A percentile compares a stretch with the other conserved stretches of the same genome.
These are phyloP conservation scores for Intubia oerlemansii DNA, from an alignment of 2,329 filamentous ascomycete genomes.

Conservation along the genomic window DNA sequence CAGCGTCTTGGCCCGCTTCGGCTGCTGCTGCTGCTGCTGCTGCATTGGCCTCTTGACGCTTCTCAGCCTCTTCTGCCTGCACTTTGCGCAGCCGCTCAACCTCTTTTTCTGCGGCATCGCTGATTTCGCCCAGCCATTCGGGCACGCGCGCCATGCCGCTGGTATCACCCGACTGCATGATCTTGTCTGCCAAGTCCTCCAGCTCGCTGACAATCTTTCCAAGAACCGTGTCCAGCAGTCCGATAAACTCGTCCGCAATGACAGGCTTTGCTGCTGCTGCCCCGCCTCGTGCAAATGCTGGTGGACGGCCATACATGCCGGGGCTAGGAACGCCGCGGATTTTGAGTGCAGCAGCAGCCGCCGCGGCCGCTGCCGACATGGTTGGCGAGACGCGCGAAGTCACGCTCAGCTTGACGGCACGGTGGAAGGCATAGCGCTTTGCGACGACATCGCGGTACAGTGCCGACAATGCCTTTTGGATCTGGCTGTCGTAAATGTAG, in stretches of 20 bases:
- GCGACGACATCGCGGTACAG: slow-evolving; percentile 7
- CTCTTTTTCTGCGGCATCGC: slow-evolving; percentile 1
- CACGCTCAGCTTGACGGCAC: slow-evolving; percentile 3
- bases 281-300: no score
- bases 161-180: slow-evolving; percentile 8
- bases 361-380: neutral
- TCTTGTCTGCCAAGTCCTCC: slow-evolving; percentile 7
- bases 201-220: slow-evolving; percentile 5
- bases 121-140: slow-evolving; percentile 3
- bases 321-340: no score
- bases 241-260: slow-evolving; percentile 2
- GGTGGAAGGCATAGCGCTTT: slow-evolving; percentile 6
- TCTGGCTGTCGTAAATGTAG: slow-evolving; percentile 5
- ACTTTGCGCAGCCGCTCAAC: slow-evolving; percentile 1
- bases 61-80: neutral
- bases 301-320: no score
- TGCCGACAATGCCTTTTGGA: slow-evolving; percentile 1
- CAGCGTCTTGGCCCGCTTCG: neutral
- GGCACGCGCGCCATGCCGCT: slow-evolving; percentile 2
- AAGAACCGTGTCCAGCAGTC: slow-evolving; percentile 5
- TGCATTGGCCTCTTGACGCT: no score
- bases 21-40: neutral
- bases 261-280: no score
- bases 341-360: no score
- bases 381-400: neutral